phyloP scores from a whole-genome alignment of 1,139 yeast species.

The Meyerozyma guilliermondii region DNA sequence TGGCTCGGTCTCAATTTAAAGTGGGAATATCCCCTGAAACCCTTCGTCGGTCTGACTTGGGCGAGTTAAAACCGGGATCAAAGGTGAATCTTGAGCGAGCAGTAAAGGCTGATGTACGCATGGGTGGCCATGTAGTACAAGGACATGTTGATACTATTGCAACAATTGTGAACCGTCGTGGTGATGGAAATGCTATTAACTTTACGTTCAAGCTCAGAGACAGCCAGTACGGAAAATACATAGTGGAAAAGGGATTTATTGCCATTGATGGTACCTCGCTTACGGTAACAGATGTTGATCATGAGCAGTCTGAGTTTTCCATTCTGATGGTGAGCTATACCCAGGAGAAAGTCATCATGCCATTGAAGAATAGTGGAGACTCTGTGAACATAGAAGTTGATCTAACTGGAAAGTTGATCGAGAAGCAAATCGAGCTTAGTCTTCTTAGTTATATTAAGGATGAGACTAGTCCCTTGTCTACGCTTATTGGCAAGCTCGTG shows the following conservation, averaged over 20 bases:
- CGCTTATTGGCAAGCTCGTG: conserved; percentile 46
- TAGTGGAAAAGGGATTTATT: conserved; percentile 91
- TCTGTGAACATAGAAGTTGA: conserved; percentile 90
- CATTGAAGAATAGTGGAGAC: conserved; percentile 58
- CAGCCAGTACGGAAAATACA: conserved; percentile 57
- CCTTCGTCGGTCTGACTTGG: conserved; percentile 72
- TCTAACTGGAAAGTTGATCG: conserved; percentile 85
- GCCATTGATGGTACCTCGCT: conserved; percentile 92
- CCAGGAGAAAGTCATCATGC: conserved; percentile 74
- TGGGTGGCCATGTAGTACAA: conserved; percentile 97
- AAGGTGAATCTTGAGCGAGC: conserved; percentile 90
- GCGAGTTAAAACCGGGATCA: conserved; percentile 49
- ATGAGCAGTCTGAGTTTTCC: conserved; percentile 52
- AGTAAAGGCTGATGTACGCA: conserved; percentile 70
- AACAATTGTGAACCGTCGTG: conserved; percentile 43
- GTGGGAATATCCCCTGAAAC: conserved; percentile 96
- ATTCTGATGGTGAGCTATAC: conserved; percentile 93
- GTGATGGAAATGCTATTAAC: conserved; percentile 77
- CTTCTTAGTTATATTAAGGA: conserved; percentile 51
- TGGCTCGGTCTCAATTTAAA: conserved; percentile 50
- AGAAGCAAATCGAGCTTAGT: conserved; percentile 66
- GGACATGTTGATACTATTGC: conserved; percentile 96
- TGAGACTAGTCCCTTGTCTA: conserved; percentile 30
- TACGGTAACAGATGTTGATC: conserved; percentile 77
- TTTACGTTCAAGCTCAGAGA: conserved; percentile 75